These are phyloP conservation scores for Globisporangium paroecandrum DNA, from an alignment of 352 stramenopile genomes.

Conservation along the genomic window DNA sequence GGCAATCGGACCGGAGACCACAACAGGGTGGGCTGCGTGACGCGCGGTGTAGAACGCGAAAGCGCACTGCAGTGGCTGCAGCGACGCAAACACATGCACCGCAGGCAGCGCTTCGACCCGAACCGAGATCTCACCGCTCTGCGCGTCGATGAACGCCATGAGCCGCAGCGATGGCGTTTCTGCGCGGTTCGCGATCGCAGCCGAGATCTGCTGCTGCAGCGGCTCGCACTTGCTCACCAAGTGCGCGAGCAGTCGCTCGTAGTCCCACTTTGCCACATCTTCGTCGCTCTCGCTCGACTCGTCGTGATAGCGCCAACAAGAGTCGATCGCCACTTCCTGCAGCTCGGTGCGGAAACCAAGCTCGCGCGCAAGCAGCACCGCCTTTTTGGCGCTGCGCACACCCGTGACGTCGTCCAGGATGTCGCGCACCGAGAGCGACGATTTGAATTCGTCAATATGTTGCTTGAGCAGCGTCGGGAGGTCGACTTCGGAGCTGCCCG, in stretches of 20 bases:
- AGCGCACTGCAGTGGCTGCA: slow-evolving; percentile 64
- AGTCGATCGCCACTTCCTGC: slow-evolving; percentile 57
- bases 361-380: slow-evolving; percentile 92
- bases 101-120: slow-evolving; percentile 36
- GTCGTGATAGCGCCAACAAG: slow-evolving; percentile 35
- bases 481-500: slow-evolving; percentile 30
- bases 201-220: slow-evolving; percentile 40
- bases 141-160: slow-evolving; percentile 52
- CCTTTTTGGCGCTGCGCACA: slow-evolving; percentile 84
- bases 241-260: slow-evolving; percentile 56
- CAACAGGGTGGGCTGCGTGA: slow-evolving; percentile 68
- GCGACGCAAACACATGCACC: slow-evolving; percentile 55
- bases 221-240: slow-evolving; percentile 36
- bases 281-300: slow-evolving; percentile 15
- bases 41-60: slow-evolving; percentile 80
- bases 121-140: slow-evolving; percentile 45
- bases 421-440: slow-evolving; percentile 51
- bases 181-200: slow-evolving; percentile 20
- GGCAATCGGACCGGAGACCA: slow-evolving; percentile 78
- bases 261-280: slow-evolving; percentile 43
- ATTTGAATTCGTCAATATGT: slow-evolving; percentile 52
- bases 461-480: slow-evolving; percentile 67
- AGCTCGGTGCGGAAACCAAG: slow-evolving; percentile 85
- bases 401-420: slow-evolving; percentile 93
- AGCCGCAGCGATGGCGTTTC: slow-evolving; percentile 42